Conservation (phyloP, 352 stramenopile genomes). For the Globisporangium emineosum region DNA sequence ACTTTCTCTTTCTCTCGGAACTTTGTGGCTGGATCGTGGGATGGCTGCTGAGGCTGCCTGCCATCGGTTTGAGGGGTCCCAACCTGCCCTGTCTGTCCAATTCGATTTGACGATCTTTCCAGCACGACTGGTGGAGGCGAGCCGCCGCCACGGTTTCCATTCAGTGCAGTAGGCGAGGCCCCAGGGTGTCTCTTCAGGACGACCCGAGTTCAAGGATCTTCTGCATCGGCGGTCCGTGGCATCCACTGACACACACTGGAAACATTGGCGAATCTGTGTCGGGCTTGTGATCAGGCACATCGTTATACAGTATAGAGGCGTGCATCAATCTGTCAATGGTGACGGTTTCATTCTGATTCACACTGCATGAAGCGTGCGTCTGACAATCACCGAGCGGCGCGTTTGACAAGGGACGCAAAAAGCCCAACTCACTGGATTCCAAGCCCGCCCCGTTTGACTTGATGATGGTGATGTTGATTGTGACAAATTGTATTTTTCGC, state of each 20-base stretch:
- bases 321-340: not conserved
- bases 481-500: too few relatives aligned
- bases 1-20: not conserved
- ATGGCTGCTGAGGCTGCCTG: not conserved
- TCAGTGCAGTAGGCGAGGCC: not conserved
- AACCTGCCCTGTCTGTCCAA: not conserved
- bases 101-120: not conserved
- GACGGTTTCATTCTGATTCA: not conserved
- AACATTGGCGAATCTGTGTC: not conserved
- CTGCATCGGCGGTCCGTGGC: not conserved
- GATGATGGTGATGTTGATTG: not conserved
- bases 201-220: not conserved
- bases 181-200: too few relatives aligned
- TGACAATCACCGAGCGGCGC: not conserved
- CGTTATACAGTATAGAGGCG: too few relatives aligned
- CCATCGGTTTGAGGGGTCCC: not conserved
- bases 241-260: too few relatives aligned
- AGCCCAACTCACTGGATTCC: not conserved
- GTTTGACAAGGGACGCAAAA: not conserved
- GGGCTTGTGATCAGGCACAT: not conserved
- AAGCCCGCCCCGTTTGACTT: not conserved
- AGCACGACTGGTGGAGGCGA: not conserved
- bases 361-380: not conserved
- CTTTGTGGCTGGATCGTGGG: constrained; percentile 1
- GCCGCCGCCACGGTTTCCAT: not conserved